These are phyloP conservation scores for Mucor circinelloides DNA, from an alignment of 371 early-diverging fungal species.

Conservation along the genomic window DNA sequence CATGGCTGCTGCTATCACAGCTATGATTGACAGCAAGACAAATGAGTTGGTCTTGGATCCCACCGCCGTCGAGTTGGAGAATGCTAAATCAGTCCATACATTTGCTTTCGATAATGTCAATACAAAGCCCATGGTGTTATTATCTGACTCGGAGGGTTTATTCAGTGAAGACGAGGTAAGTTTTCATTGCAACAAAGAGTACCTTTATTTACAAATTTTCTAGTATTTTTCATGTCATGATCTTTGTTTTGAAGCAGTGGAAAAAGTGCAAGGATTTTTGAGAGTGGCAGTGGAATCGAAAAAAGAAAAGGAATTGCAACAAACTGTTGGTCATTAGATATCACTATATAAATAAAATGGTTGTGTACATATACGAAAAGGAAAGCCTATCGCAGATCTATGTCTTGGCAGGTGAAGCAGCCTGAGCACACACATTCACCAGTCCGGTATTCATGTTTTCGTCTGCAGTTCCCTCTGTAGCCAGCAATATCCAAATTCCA, in stretches of 20 bases:
- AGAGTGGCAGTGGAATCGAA: conserved; percentile 59
- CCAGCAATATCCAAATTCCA: background rate
- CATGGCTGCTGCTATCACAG: conserved; percentile 74
- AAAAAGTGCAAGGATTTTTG: conserved; percentile 61
- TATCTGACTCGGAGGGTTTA: conserved; percentile 70
- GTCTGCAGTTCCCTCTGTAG: background rate
- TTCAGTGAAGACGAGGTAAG: conserved; percentile 70
- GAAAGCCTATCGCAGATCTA: background rate
- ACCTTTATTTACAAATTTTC: background rate
- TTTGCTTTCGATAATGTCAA: conserved; percentile 78
- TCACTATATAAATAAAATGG: background rate
- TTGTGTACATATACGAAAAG: background rate
- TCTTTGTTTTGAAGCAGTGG: conserved; percentile 49
- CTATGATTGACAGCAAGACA: conserved; percentile 61
- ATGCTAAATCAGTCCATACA: conserved; percentile 77
- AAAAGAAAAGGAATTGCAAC: conserved; percentile 60
- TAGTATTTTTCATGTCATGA: conserved; percentile 56
- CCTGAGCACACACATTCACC: background rate
- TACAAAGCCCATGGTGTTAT: conserved; percentile 36
- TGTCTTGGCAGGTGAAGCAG: background rate
- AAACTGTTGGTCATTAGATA: conserved; percentile 16
- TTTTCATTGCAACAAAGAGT: background rate
- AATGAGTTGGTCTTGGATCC: conserved; percentile 81
- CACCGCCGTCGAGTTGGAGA: conserved; percentile 68
- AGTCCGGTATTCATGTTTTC: background rate